phyloP scores from a whole-genome alignment of 495 filamentous ascomycete genomes.

The Trichoderma gamsii region DNA sequence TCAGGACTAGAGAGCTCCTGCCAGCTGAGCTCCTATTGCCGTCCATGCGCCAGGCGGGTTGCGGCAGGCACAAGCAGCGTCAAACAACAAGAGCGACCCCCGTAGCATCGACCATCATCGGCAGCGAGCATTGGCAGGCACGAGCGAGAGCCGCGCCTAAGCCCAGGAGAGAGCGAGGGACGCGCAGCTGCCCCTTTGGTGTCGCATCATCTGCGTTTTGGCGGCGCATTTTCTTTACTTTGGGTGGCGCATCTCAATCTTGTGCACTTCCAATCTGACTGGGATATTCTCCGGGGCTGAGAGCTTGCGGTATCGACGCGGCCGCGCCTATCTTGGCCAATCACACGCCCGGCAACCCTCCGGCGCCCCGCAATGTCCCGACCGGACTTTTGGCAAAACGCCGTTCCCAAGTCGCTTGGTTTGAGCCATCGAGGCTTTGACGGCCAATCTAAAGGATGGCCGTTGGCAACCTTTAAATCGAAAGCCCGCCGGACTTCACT shows the following conservation, averaged over 20 bases:
- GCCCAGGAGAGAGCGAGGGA: background rate
- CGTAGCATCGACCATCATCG: no score
- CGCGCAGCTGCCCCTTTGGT: no score
- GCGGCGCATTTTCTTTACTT: background rate
- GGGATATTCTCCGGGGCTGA: background rate
- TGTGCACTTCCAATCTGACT: background rate
- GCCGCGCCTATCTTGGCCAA: background rate
- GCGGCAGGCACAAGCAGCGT: background rate
- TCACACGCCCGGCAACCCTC: background rate
- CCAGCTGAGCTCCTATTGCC: background rate
- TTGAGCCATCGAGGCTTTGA: background rate
- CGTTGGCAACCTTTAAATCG: background rate
- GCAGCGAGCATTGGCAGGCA: no score
- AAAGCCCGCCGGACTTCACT: slow-evolving; percentile 12
- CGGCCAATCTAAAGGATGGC: background rate
- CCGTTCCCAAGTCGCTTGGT: background rate
- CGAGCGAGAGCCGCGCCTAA: background rate
- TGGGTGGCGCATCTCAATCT: background rate
- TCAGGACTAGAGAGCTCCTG: background rate
- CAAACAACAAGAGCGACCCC: background rate
- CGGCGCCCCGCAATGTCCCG: background rate
- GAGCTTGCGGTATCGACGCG: background rate
- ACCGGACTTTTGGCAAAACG: slow-evolving; percentile 3
- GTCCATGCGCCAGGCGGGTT: background rate
- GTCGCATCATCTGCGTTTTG: no score